Evolutionary conservation across 192 early-diverging fungal species (phyloP).

Genomic region (Dissophora ornata): DNA sequence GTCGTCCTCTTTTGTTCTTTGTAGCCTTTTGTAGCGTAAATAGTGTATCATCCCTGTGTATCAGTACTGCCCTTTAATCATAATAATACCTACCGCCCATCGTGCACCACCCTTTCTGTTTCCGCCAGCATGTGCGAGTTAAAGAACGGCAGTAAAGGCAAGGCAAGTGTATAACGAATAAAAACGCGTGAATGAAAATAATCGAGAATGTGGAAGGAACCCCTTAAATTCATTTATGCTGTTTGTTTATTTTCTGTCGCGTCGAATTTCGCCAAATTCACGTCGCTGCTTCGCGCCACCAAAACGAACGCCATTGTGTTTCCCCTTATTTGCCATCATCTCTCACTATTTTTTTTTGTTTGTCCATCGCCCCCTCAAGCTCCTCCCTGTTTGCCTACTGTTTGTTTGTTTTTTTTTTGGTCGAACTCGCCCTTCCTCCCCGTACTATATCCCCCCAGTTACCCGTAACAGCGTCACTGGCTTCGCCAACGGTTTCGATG

Average conservation of each 20-base stretch:
- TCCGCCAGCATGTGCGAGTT: no score
- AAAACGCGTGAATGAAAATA: no score
- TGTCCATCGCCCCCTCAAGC: no score
- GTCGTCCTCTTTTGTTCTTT: slow-evolving; percentile 12
- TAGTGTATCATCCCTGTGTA: slow-evolving; percentile 27
- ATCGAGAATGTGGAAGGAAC: no score
- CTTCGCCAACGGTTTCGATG: no score
- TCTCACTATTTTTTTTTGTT: not conserved
- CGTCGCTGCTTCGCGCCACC: slow-evolving; percentile 22
- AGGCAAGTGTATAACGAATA: no score
- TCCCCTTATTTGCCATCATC: not conserved
- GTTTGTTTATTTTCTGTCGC: slow-evolving; percentile 26
- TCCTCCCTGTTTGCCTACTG: no score
- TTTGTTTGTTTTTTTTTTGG: not conserved
- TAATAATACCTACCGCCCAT: slow-evolving; percentile 1
- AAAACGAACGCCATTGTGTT: slow-evolving; percentile 7
- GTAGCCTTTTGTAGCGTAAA: slow-evolving; percentile 27
- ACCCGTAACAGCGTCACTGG: no score
- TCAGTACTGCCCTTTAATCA: slow-evolving; percentile 2
- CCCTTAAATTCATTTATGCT: slow-evolving; percentile 21
- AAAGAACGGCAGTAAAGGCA: no score
- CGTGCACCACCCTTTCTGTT: not conserved
- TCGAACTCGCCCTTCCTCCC: no score
- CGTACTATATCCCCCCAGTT: no score
- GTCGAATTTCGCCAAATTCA: not conserved